Conservation (phyloP, 2,329 filamentous ascomycete species). For the Sclerotinia spermophila region DNA sequence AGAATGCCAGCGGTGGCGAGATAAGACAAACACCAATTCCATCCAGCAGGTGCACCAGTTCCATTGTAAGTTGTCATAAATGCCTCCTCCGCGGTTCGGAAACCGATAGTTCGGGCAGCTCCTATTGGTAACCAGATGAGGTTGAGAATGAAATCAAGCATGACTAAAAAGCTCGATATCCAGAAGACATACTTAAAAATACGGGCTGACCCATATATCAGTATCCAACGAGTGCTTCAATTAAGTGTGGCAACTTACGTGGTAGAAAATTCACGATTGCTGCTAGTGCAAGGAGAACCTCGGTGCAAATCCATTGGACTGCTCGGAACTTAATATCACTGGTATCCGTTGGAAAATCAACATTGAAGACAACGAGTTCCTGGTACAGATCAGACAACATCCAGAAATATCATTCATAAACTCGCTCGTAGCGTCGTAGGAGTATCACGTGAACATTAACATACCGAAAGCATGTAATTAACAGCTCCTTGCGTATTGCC, state of each 20-base stretch:
- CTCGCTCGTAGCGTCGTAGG: background rate
- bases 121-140: constrained; percentile 24
- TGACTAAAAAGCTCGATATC: constrained; percentile 21
- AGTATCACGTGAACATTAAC: constrained; percentile 12
- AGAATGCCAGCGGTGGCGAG: constrained; percentile 22
- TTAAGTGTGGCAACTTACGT: background rate
- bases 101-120: constrained; percentile 20
- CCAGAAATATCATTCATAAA: background rate
- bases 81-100: constrained; percentile 21
- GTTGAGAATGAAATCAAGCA: constrained; percentile 23
- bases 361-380: constrained; percentile 24
- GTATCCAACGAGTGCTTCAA: background rate
- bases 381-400: background rate
- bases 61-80: constrained; percentile 25
- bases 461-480: constrained; percentile 24
- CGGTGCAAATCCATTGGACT: constrained; percentile 23
- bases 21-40: constrained; percentile 24
- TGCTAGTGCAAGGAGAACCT: constrained; percentile 21
- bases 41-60: constrained; percentile 17
- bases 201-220: constrained; percentile 11
- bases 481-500: constrained; percentile 23
- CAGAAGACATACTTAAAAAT: constrained; percentile 22
- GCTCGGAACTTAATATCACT: constrained; percentile 21
- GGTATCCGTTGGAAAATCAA: constrained; percentile 20
- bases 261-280: constrained; percentile 23